Evolutionary conservation across 2,329 filamentous ascomycete genomes (phyloP), one percentile per base, ranked within the genome.

Genomic region (Capronia epimyces): DNA sequence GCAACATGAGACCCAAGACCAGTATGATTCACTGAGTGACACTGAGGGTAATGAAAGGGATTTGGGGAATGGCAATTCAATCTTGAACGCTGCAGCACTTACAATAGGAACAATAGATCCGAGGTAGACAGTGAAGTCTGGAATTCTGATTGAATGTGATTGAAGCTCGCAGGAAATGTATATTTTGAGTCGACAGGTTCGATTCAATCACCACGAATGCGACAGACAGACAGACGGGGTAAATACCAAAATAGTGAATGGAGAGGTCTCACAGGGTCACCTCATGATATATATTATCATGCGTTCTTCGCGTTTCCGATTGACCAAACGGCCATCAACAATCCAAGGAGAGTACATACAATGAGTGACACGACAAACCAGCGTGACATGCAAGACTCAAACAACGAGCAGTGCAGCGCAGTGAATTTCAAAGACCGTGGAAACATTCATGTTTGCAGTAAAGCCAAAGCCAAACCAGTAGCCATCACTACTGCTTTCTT

Each of bases 381-480:
- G 34, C n/a, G 20, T 20, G 34, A 20, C 6, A 6, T 6, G 6
- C 5, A 20, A 20, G 16, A 37, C 18, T 31, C 49, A 51, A 51
- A 51, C 49, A 27, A 18, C 27, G 37, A 42, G n/a, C 21, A 41
- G 25, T 46, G 49, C 43, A 43, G 32, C 15, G n/a, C 37, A 27
- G 27, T 41, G 48, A 40, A 41, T 25, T 43, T 43, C 29, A 37
- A 46, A 18, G 34, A 4, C 6, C 12, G 15, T 37, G 15, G 27
- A 29, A 29, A 12, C 18, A 18, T 9, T 37, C 15, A 18, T 9
- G 34, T 37, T 37, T 32, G 29, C 29, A 37, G 34, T 37, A 15
- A 37, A 18, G 16, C 6, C n/a, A 37, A 37, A 37, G n/a, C n/a
- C n/a, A n/a, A n/a, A n/a, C n/a, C n/a, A n/a, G n/a, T n/a, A 15